Conservation (phyloP, 2,329 filamentous ascomycete species). For the Cladosporium sp. region DNA sequence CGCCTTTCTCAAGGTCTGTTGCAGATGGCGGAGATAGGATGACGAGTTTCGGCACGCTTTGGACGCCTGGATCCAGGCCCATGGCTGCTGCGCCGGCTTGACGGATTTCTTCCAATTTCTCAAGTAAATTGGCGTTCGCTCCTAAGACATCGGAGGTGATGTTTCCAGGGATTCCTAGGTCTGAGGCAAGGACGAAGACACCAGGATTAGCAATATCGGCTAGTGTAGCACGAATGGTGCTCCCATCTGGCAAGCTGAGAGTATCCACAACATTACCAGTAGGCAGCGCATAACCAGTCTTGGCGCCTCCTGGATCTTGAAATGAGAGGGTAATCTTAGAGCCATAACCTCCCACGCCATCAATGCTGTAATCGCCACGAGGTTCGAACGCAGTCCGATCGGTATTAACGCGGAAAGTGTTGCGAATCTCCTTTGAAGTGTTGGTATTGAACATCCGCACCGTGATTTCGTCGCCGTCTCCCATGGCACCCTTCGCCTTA, state of each 20-base stretch:
- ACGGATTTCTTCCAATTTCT: slow-evolving; percentile 54
- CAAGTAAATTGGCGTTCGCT: slow-evolving; percentile 45
- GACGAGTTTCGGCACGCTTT: slow-evolving; percentile 59
- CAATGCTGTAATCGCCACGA: slow-evolving; percentile 55
- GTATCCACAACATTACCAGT: slow-evolving; percentile 53
- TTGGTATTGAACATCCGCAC: slow-evolving; percentile 68
- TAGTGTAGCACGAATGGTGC: slow-evolving; percentile 49
- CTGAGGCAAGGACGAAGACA: slow-evolving; percentile 54
- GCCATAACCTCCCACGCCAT: slow-evolving; percentile 57
- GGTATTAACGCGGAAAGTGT: slow-evolving; percentile 51
- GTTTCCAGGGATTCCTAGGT: slow-evolving; percentile 47
- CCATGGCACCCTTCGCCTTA: slow-evolving; percentile 23
- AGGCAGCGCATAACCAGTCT: slow-evolving; percentile 58
- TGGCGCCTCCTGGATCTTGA: slow-evolving; percentile 56
- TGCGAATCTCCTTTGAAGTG: slow-evolving; percentile 59
- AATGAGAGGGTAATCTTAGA: slow-evolving; percentile 58
- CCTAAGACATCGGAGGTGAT: slow-evolving; percentile 54
- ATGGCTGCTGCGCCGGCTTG: slow-evolving; percentile 55
- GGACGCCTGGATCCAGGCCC: slow-evolving; percentile 49
- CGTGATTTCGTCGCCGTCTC: slow-evolving; percentile 35
- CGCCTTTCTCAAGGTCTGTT: slow-evolving; percentile 13
- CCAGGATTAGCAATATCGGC: slow-evolving; percentile 62
- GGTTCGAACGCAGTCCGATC: slow-evolving; percentile 37
- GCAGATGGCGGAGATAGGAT: slow-evolving; percentile 40
- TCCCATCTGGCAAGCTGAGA: slow-evolving; percentile 34